These are phyloP conservation scores for Tetrahymena elliotti DNA, from an alignment of 73 alveolate species.

Conservation along the genomic window DNA sequence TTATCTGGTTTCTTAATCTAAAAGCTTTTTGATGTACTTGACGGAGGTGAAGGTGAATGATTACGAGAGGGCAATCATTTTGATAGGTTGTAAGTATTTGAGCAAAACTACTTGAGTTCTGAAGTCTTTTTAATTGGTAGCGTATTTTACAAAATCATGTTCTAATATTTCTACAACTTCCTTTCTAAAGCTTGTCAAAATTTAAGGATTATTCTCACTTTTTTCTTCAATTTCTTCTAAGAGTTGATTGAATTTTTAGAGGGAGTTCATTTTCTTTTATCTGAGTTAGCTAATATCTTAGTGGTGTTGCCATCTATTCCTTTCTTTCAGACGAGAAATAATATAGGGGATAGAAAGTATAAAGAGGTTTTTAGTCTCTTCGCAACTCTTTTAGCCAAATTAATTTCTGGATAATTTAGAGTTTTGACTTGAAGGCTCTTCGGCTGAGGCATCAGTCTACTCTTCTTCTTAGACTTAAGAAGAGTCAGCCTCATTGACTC, in stretches of 20 bases:
- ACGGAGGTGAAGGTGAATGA: not conserved
- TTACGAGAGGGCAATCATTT: not conserved
- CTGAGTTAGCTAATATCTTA: not conserved
- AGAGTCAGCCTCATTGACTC: not conserved
- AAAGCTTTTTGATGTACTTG: not conserved
- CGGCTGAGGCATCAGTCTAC: not conserved
- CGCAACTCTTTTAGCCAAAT: not conserved
- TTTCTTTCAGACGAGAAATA: not conserved
- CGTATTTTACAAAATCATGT: not conserved
- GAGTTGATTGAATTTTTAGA: not conserved
- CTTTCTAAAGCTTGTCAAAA: not conserved
- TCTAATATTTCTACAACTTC: not conserved
- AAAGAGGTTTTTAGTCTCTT: not conserved
- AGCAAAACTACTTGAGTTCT: not conserved
- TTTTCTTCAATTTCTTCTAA: not conserved
- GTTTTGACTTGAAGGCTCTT: not conserved
- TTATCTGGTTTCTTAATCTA: not conserved
- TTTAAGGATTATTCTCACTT: not conserved
- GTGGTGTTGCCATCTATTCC: not conserved
- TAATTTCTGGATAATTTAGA: not conserved
- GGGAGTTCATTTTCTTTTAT: not conserved
- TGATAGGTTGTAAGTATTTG: not conserved
- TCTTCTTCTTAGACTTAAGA: no score
- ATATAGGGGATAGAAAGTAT: not conserved
- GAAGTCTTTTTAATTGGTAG: not conserved